Percentiles rank a stretch among this genome's conserved stretches.
phyloP scores from a whole-genome alignment of 805 yeast genomes.

The Monosporozyma solicola region DNA sequence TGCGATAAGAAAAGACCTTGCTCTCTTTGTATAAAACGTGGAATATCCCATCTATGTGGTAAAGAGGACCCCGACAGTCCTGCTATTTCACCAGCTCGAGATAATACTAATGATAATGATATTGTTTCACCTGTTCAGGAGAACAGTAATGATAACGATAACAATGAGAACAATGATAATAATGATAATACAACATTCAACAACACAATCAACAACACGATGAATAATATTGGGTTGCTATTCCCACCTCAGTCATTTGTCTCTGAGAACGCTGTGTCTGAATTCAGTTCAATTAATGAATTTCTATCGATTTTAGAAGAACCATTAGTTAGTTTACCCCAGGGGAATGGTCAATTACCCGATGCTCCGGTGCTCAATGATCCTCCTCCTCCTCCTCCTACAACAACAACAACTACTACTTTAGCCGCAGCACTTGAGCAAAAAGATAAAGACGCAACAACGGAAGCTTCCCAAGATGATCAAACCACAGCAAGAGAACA shows the following conservation, averaged over 20 bases:
- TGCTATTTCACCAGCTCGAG: neutral
- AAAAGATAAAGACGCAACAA: conserved; percentile 8
- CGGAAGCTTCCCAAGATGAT: neutral
- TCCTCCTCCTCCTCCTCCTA: neutral
- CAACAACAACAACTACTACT: neutral
- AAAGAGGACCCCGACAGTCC: conserved; percentile 37
- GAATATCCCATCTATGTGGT: conserved; percentile 80
- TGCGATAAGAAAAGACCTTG: conserved; percentile 68
- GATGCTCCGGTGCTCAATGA: neutral
- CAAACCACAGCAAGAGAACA: conserved; percentile 73
- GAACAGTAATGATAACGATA: too few species aligned
- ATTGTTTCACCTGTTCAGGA: too few species aligned
- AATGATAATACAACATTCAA: too few species aligned
- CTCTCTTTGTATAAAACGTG: conserved; percentile 76
- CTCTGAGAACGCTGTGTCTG: conserved; percentile 89
- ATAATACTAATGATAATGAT: neutral
- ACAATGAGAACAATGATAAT: too few species aligned
- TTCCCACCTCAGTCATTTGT: conserved; percentile 50
- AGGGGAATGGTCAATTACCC: neutral
- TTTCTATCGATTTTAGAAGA: conserved; percentile 87
- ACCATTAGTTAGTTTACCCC: conserved; percentile 35
- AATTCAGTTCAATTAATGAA: conserved; percentile 81
- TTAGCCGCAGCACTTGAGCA: too few species aligned
- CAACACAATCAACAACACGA: neutral
- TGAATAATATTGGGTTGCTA: neutral